A percentile compares a stretch with the other conserved stretches of the same genome.
These are phyloP conservation scores for Jaapia argillacea DNA, from an alignment of 768 basidiomycete genomes.

Conservation along the genomic window DNA sequence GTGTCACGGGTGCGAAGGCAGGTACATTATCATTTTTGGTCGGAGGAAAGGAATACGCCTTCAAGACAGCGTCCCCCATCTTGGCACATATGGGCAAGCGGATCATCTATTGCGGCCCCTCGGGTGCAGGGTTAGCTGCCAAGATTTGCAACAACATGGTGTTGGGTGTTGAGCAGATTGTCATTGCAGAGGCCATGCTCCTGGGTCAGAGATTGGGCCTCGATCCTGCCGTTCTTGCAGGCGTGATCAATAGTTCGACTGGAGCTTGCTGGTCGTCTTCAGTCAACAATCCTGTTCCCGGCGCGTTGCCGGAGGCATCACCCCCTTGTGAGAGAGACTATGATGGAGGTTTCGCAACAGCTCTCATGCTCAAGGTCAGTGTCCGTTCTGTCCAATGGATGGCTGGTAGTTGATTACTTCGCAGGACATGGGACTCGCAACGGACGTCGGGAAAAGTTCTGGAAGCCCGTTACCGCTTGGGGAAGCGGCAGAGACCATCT, in stretches of 20 bases:
- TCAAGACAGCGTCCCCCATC: conserved; percentile 43
- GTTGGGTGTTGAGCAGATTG: conserved; percentile 51
- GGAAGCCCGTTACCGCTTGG: conserved; percentile 55
- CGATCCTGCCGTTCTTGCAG: conserved; percentile 63
- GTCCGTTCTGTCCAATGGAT: no score
- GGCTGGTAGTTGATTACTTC: conserved; percentile 3
- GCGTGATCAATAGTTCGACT: conserved; percentile 79
- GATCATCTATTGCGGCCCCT: conserved; percentile 75
- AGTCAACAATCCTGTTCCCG: conserved; percentile 82
- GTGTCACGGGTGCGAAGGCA: conserved; percentile 79
- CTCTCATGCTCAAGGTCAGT: conserved; percentile 72
- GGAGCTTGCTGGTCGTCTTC: conserved; percentile 79
- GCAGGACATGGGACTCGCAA: conserved; percentile 82
- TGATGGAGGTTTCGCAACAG: conserved; percentile 79
- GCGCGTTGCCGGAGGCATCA: conserved; percentile 55
- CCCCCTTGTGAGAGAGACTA: conserved; percentile 80
- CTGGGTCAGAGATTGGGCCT: conserved; percentile 77
- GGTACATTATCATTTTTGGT: conserved; percentile 89
- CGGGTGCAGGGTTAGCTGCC: conserved; percentile 74
- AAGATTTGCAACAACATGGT: conserved; percentile 87
- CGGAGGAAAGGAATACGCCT: conserved; percentile 59
- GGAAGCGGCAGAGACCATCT: conserved; percentile 51
- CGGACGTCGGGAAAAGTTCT: conserved; percentile 41
- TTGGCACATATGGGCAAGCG: conserved; percentile 72
- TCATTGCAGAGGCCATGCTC: conserved; percentile 85